Base-by-base conservation (phyloP, 352 stramenopile species). In the Phytophthora melonis region DNA sequence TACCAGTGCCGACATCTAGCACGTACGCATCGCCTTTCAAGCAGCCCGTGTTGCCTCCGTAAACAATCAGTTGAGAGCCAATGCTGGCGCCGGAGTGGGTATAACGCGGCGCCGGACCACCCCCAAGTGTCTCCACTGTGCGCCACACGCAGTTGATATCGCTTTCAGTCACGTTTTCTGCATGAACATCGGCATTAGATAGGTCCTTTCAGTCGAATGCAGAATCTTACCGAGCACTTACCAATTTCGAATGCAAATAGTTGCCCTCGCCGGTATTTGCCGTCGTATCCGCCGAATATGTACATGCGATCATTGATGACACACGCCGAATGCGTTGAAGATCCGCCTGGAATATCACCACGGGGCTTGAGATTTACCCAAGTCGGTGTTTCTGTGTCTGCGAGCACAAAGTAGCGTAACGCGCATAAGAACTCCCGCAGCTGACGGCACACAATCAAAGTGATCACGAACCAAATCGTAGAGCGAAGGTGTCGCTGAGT, bases 211-310 rank as follows among this genome's bases (percentile, higher is more conserved):
- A 55, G n/a, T 27, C n/a, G 0, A 60, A 32, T 6, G 36, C 19
- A 54, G 0, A 23, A 18, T 11, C 25, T 19, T 67, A 21, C 14
- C 13, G 54, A 4, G 34, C 39, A 49, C 72, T 19, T 75, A 85
- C 78, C 73, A 19, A 90, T 81, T 50, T 73, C 60, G 58, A 90
- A 79, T 34, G 75, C 70, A 67, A 88, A 79, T 54, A 90, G 50
- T 41, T 86, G 70, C 19, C 83, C 76, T 50, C 79, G 81, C 47
- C 83, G 81, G 25, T 78, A 80, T 71, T 88, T 89, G 52, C 83
- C 83, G 47, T 90, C 80, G 55, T 90, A 90, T n/a, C 83, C 83
- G 23, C 79, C 83, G 61, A 87, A 90, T 49, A 89, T 82, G 62
- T 84, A 87, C 83, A 90, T 90, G n/a, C 67, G 75, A 50, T 76